phyloP scores from a whole-genome alignment of 352 stramenopile species.

The Globisporangium cederbergense region DNA sequence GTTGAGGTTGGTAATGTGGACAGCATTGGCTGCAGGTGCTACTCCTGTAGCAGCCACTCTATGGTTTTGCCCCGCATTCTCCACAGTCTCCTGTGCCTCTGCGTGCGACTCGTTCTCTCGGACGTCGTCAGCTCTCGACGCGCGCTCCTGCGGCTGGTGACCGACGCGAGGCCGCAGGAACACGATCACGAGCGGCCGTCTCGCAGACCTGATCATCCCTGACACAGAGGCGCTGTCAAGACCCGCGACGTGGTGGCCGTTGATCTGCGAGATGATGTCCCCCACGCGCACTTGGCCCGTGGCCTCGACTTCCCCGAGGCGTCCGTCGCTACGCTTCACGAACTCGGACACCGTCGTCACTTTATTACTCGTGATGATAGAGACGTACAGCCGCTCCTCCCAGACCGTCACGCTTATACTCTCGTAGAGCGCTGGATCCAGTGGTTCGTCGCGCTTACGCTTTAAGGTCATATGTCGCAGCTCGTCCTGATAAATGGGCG shows the following conservation, averaged over 20 bases:
- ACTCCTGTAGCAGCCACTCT: background rate
- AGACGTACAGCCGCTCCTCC: slow-evolving; percentile 60
- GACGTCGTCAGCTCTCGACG: background rate
- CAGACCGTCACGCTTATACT: slow-evolving; percentile 41
- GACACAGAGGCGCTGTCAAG: slow-evolving; percentile 42
- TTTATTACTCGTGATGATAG: slow-evolving; percentile 52
- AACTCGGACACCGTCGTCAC: slow-evolving; percentile 57
- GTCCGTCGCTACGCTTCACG: slow-evolving; percentile 38
- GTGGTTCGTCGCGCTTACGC: slow-evolving; percentile 34
- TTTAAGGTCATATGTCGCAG: slow-evolving; percentile 37
- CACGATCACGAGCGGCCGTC: slow-evolving; percentile 42
- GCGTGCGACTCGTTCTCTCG: background rate
- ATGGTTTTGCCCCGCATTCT: background rate
- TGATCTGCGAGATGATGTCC: slow-evolving; percentile 57
- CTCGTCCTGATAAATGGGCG: slow-evolving; percentile 21
- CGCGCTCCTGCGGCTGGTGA: background rate
- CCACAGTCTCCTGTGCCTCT: background rate
- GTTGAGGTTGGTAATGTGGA: background rate
- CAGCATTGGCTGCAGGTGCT: background rate
- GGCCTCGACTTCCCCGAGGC: slow-evolving; percentile 54
- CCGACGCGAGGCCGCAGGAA: slow-evolving; percentile 18
- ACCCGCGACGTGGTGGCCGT: slow-evolving; percentile 25
- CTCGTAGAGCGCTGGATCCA: slow-evolving; percentile 2
- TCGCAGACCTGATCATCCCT: slow-evolving; percentile 41
- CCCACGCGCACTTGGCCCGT: slow-evolving; percentile 42